A percentile compares a stretch with the other conserved stretches of the same genome.
Conservation (phyloP, 2,329 filamentous ascomycete genomes). For the Helicocarpus griseus region DNA sequence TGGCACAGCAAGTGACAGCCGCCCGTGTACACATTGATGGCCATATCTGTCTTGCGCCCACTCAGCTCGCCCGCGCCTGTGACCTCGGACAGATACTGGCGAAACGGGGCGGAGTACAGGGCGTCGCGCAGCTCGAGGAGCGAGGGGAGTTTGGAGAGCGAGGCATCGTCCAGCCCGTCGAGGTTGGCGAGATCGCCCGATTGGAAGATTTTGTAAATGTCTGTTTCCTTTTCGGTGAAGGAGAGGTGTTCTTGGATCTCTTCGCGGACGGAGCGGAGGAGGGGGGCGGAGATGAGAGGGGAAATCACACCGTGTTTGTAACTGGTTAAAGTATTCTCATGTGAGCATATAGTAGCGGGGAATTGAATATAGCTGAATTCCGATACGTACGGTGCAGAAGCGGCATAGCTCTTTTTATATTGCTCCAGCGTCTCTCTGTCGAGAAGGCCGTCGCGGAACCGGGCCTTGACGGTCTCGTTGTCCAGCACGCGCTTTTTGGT, state of each 20-base stretch:
- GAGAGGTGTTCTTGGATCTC: conserved; percentile 86
- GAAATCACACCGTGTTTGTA: conserved; percentile 93
- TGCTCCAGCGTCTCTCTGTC: conserved; percentile 30
- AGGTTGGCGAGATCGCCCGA: conserved; percentile 95
- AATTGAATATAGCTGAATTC: no score
- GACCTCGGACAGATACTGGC: conserved; percentile 77
- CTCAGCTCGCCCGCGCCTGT: conserved; percentile 80
- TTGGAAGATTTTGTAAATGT: conserved; percentile 99
- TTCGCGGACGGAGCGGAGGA: conserved; percentile 75
- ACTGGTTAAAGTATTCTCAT: conserved; percentile 22
- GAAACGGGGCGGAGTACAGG: conserved; percentile 82
- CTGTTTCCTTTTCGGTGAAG: conserved; percentile 97
- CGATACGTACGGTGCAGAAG: conserved; percentile 31
- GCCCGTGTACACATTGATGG: conserved; percentile 95
- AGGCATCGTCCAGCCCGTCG: conserved; percentile 80
- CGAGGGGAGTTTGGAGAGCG: conserved; percentile 75
- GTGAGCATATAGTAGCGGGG: no score
- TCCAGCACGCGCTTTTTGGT: conserved; percentile 32
- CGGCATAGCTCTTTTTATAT: conserved; percentile 34
- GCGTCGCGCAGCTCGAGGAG: conserved; percentile 88
- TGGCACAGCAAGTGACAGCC: conserved; percentile 94
- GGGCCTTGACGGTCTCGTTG: conserved; percentile 27
- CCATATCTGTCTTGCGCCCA: conserved; percentile 95
- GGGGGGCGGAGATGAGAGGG: conserved; percentile 64
- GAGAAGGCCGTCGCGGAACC: conserved; percentile 37